Conservation (phyloP, 345 rosid species). For the Litchi chinensis region DNA sequence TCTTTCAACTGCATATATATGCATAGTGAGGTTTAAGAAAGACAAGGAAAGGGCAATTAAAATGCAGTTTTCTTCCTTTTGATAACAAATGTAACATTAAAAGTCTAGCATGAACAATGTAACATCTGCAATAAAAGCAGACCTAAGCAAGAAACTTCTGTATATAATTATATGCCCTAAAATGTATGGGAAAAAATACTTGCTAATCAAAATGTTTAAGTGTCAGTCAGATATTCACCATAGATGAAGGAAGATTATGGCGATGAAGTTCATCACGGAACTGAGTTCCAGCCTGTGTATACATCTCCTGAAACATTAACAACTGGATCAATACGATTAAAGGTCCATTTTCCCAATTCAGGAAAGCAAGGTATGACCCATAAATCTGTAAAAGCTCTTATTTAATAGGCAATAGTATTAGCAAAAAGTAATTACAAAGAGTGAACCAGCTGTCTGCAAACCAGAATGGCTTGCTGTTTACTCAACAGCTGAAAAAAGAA, state of each 20-base stretch:
- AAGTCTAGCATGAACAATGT: neutral
- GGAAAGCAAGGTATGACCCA: neutral
- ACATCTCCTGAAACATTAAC: conserved; percentile 79
- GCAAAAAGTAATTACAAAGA: neutral
- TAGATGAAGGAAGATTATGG: conserved; percentile 76
- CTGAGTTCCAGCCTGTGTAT: conserved; percentile 81
- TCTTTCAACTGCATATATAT: conserved; percentile 74
- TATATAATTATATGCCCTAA: neutral
- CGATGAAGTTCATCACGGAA: conserved; percentile 99
- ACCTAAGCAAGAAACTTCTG: neutral
- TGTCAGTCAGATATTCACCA: conserved; percentile 55
- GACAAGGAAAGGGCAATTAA: neutral
- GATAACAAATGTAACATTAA: neutral
- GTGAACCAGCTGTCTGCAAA: neutral
- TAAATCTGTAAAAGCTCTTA: neutral
- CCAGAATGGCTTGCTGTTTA: neutral
- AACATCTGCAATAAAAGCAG: conserved; percentile 9
- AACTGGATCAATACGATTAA: neutral
- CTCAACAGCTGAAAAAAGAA: neutral
- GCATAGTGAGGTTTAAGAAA: conserved; percentile 3
- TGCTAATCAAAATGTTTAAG: conserved; percentile 9
- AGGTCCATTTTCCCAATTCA: neutral
- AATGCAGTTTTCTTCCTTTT: neutral
- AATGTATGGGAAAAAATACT: neutral
- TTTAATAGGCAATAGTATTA: neutral